phyloP scores from a whole-genome alignment of 441 rosid species.

The Adansonia gregorii region DNA sequence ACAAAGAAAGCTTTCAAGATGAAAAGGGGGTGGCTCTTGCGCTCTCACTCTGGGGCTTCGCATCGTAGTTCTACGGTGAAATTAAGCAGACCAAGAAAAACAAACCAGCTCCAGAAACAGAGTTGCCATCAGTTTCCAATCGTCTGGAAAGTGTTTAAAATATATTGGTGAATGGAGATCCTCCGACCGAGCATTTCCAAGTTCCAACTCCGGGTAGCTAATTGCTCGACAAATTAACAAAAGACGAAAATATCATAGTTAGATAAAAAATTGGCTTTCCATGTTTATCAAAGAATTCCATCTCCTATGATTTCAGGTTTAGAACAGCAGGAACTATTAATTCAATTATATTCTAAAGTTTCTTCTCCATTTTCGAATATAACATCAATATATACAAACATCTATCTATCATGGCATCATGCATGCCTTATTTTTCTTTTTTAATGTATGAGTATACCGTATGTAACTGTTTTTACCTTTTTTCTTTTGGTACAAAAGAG shows the following conservation, averaged over 20 bases:
- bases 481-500: not conserved
- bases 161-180: not conserved
- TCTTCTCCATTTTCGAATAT: not conserved
- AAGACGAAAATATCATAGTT: not conserved
- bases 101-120: constrained; percentile 10
- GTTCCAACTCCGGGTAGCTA: not conserved
- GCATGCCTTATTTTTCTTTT: not conserved
- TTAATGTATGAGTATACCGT: not conserved
- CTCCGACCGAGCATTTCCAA: not conserved
- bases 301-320: not conserved
- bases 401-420: not conserved
- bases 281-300: not conserved
- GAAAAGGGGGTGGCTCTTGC: constrained; percentile 70
- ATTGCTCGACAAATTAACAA: not conserved
- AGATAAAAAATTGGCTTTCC: not conserved
- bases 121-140: constrained; percentile 15
- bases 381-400: not conserved
- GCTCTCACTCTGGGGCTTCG: constrained; percentile 66
- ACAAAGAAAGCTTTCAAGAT: constrained; percentile 56
- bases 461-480: no score
- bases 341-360: not conserved
- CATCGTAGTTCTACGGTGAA: constrained; percentile 67
- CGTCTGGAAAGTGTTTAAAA: constrained; percentile 6
- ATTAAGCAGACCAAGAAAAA: constrained; percentile 33
- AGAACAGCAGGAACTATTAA: not conserved